Base-by-base conservation (phyloP, 2,329 filamentous ascomycete species). In the Sclerotinia sclerotiorum region DNA sequence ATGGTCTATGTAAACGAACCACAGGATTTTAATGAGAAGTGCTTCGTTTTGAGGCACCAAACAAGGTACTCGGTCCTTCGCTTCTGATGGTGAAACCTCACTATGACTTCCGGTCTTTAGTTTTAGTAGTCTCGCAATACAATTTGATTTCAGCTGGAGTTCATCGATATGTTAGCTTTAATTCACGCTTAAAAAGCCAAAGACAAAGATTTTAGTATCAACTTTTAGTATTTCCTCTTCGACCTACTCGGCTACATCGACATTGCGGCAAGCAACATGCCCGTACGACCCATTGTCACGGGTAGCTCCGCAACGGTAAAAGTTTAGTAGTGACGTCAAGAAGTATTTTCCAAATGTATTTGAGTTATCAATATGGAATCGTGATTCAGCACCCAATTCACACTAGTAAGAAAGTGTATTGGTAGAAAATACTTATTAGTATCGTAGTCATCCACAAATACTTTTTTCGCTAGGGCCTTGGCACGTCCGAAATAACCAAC, bases 51-150 rank as follows among this genome's bases (percentile, higher is more conserved):
- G 58, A 24, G 27, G 27, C 44, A 32, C 35, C 35, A 7, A 17
- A 29, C 27, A 19, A 48, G 42, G 44, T 24, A 32, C 57, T 61
- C 42, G 57, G 44, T 17, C 58, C 58, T 24, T 19, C 29, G 29
- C 27, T 49, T 49, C 21, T 49, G 29, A 49, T 49, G 44, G 29
- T 62, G 44, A 62, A 62, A 62, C 44, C 44, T 32, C 57, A 35
- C 42, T 61, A 48, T 48, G 57, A 61, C 42, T n/a, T 39, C 11
- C 13, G 32, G 6, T 35, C 21, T 57, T 57, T 32, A 57, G 54
- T 32, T 42, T 57, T 32, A 57, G 54, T 32, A 56, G 24, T 39
- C 32, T 21, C n/a, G 15, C 21, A 15, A 8, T 49, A 24, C 21
- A 32, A 17, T 49, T 17, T 32, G 58, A 49, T 29, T 48, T 62